phyloP scores from a whole-genome alignment of 768 basidiomycete genomes.

The Termitomyces sp. region DNA sequence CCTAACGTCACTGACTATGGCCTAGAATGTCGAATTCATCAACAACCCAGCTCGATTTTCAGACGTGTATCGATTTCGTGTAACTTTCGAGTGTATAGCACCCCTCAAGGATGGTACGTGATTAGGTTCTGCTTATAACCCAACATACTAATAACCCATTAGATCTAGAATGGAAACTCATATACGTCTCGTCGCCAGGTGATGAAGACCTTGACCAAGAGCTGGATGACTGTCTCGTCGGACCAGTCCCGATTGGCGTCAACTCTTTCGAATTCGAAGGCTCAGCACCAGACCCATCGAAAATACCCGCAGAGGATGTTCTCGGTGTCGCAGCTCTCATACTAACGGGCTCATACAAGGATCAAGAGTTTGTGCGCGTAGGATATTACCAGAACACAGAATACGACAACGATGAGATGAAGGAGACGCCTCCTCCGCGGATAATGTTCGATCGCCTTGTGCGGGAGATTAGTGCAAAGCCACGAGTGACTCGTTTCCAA shows the following conservation, averaged over 20 bases:
- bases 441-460: constrained; percentile 79
- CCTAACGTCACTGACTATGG: neutral
- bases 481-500: constrained; percentile 89
- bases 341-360: constrained; percentile 91
- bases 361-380: constrained; percentile 98
- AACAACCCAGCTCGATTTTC: constrained; percentile 93
- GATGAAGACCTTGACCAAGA: constrained; percentile 94
- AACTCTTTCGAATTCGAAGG: constrained; percentile 98
- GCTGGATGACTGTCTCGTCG: constrained; percentile 95
- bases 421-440: constrained; percentile 59
- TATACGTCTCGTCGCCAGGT: constrained; percentile 93
- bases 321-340: constrained; percentile 97
- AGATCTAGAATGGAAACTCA: constrained; percentile 99
- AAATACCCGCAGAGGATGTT: constrained; percentile 86
- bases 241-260: constrained; percentile 93
- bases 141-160: neutral
- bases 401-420: constrained; percentile 94
- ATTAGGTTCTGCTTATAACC: neutral
- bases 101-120: constrained; percentile 76
- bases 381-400: constrained; percentile 99
- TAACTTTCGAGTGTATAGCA: constrained; percentile 96
- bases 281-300: constrained; percentile 74
- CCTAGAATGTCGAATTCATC: constrained; percentile 81
- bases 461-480: constrained; percentile 87
- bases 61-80: constrained; percentile 88